phyloP scores from a whole-genome alignment of 345 rosid species.

The Linum tenue region DNA sequence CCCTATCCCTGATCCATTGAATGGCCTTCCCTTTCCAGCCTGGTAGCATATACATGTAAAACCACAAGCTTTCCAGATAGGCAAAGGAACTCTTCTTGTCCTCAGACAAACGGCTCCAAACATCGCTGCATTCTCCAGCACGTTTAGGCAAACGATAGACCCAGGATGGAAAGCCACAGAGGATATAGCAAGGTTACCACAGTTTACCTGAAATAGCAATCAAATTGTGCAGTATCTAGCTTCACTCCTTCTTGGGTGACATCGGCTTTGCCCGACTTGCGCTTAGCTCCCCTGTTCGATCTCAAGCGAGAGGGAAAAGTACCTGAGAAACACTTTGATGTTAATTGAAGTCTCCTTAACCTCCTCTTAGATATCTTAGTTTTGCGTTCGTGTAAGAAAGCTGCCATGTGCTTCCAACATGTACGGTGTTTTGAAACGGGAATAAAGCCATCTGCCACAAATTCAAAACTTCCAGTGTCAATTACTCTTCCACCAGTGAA shows the following conservation, averaged over 20 bases:
- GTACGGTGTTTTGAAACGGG: slow-evolving; percentile 41
- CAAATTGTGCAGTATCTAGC: slow-evolving; percentile 18
- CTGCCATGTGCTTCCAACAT: slow-evolving; percentile 52
- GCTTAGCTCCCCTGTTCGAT: slow-evolving; percentile 31
- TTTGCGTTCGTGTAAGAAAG: slow-evolving; percentile 11
- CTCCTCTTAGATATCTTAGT: slow-evolving; percentile 21
- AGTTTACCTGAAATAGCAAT: slow-evolving; percentile 43
- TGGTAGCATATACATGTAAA: slow-evolving; percentile 36
- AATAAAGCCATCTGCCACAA: slow-evolving; percentile 20
- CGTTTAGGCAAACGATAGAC: background rate
- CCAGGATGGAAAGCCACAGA: background rate
- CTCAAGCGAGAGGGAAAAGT: slow-evolving; percentile 30
- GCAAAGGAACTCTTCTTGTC: slow-evolving; percentile 36
- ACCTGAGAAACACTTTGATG: slow-evolving; percentile 40
- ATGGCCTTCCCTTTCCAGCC: slow-evolving; percentile 31
- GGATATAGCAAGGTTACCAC: background rate
- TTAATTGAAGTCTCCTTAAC: slow-evolving; percentile 11
- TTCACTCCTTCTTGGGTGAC: slow-evolving; percentile 2
- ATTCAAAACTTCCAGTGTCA: background rate
- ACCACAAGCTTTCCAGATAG: slow-evolving; percentile 48
- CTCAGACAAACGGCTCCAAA: slow-evolving; percentile 43
- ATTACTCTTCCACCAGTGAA: no score
- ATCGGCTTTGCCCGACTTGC: slow-evolving; percentile 23
- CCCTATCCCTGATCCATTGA: slow-evolving; percentile 39
- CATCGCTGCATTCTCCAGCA: slow-evolving; percentile 23